Base-by-base conservation (phyloP, 2,329 filamentous ascomycete genomes). In the Herpotrichia juniperi region DNA sequence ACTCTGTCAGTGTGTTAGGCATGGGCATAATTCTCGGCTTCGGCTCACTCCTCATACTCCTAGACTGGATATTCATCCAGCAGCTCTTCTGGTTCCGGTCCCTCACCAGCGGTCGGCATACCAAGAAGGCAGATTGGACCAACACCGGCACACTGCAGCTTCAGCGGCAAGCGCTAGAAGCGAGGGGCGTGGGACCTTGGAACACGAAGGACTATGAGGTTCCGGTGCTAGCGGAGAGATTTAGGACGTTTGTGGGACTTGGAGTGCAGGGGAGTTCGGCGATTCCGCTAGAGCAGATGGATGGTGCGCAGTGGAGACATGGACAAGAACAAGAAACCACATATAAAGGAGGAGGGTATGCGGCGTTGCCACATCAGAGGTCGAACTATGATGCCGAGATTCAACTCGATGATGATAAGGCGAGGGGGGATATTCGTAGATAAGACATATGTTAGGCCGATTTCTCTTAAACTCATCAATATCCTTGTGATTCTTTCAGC, bases 1-100 rank as follows among this genome's bases (percentile, higher is more conserved):
- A 54, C 28, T 53, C 45, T 16, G 53, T 68, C 26, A 60, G 52
- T 19, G 51, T 65, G 16, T 52, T 68, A 4, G 64, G 63, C 14
- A 56, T 68, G 54, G 46, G 40, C 3, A 51, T 66, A 6, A 64
- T 64, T 4, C 53, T 66, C 17, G 31, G 39, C 5, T 48, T 64
- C 9, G 62, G 64, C 30, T 45, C 47, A 6, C 4, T 64, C 12
- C 37, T 66, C 24, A 59, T 66, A 17, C 25, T 62, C 7, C 42
- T 62, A 7, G 59, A 64, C 42, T 64, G 61, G 61, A 34, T 56
- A n/a, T 25, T 59, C 17, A 53, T 59, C 19, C 40, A 56, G 28
- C 46, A 59, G 11, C 51, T 60, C 25, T 57, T 57, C 17, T 61
- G 54, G 52, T 61, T 55, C 42, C 43, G 58, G 3, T 40, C 42